Conservation (phyloP, 495 filamentous ascomycete species). For the Penicillium argentinense region DNA sequence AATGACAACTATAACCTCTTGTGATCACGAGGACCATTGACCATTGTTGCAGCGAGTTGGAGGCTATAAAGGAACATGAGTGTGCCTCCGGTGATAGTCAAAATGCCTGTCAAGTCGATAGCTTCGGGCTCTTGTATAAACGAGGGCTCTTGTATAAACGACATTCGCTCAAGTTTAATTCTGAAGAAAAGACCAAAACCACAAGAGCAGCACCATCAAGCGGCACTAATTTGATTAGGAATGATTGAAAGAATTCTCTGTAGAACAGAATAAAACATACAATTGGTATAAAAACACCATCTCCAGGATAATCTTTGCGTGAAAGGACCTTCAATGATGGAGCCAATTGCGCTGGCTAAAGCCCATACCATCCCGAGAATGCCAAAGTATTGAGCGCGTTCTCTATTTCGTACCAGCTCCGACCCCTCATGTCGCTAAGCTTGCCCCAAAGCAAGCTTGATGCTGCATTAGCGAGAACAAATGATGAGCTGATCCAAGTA, state of each 20-base stretch:
- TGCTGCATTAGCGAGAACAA: constrained; percentile 69
- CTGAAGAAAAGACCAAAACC: constrained; percentile 70
- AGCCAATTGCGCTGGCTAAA: constrained; percentile 68
- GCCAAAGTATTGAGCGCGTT: constrained; percentile 62
- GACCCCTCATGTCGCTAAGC: constrained; percentile 80
- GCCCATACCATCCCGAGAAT: constrained; percentile 73
- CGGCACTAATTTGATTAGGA: constrained; percentile 48
- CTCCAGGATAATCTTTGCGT: constrained; percentile 63
- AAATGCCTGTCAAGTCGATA: constrained; percentile 73
- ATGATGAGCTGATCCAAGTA: constrained; percentile 74
- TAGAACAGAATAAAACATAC: constrained; percentile 31
- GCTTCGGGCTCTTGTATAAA: constrained; percentile 66
- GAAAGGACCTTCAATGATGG: constrained; percentile 74
- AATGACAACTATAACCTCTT: too few relatives aligned
- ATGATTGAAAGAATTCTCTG: not conserved
- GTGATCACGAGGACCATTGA: too few relatives aligned
- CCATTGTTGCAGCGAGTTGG: too few relatives aligned
- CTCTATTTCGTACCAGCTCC: constrained; percentile 49
- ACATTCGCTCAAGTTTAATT: constrained; percentile 54
- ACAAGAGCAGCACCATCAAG: constrained; percentile 66
- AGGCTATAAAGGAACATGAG: constrained; percentile 81
- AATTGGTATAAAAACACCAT: constrained; percentile 65
- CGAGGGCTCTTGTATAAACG: constrained; percentile 72
- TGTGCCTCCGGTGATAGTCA: constrained; percentile 69
- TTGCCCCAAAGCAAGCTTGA: constrained; percentile 79